Evolutionary conservation across 176 grass and related monocot species (phyloP), one percentile per base, ranked within the genome.

Genomic region (Avena insularis): DNA sequence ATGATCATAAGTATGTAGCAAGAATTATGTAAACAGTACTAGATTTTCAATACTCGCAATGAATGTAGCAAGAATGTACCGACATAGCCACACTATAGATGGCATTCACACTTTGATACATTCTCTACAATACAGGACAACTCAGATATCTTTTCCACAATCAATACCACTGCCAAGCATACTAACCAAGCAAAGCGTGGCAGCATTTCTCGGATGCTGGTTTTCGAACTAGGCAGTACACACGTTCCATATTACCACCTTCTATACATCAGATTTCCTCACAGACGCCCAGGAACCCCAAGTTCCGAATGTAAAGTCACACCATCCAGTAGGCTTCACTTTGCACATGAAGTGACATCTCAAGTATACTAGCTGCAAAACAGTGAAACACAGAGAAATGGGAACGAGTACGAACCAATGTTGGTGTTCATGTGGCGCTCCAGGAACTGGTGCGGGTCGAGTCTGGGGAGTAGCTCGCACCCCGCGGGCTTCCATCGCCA

Each of bases 401-500:
- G n/a, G 16, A 54, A 40, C 10, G 33, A 45, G 21, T 10, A 86
- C 48, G 48, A 68, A 96, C 97, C 97, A 57, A 98, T 93, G 31
- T 85, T 98, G 81, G 85, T 89, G 85, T 93, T 70, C 74, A 77
- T 79, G 72, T 91, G 91, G 29, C 77, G 89, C 49, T 92, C 79
- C 31, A 98, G 78, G 85, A 98, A 98, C 4, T 65, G 84, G 14
- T 78, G 63, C 7, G 94, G 90, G 13, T 96, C 90, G 53, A 91
- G 82, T 10, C 72, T 61, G 21, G 92, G 90, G 4, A 98, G 89
- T 12, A 93, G 85, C 46, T 83, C 79, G 57, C 93, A 96, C 27
- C 85, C 66, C 4, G 47, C 69, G 4, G 93, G 93, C 70, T 61
- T 86, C 97, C 93, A 98, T 43, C 89, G 82, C 94, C 96, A 94